phyloP scores from a whole-genome alignment of 1,284 basidiomycete genomes.

The Mycena citricolor region DNA sequence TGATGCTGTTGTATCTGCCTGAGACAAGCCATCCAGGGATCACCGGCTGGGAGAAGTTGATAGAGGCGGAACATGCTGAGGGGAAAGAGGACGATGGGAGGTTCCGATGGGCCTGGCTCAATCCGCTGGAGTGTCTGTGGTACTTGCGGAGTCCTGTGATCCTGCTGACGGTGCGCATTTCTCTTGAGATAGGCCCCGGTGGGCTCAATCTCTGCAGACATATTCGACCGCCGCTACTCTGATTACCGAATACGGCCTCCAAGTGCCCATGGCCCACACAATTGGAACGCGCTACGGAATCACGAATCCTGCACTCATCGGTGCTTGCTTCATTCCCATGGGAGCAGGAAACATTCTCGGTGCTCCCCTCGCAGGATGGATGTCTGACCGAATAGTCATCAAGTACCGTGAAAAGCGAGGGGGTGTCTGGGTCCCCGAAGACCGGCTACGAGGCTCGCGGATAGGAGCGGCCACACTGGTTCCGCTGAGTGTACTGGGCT shows the following conservation, averaged over 20 bases:
- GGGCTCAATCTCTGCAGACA: constrained; percentile 32
- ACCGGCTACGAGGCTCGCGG: constrained; percentile 37
- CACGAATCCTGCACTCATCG: constrained; percentile 54
- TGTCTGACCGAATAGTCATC: constrained; percentile 37
- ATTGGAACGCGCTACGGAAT: constrained; percentile 58
- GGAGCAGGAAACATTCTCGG: constrained; percentile 59
- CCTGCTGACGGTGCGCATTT: constrained; percentile 1
- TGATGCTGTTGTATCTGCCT: constrained; percentile 57
- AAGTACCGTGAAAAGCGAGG: constrained; percentile 37
- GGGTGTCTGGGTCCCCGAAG: constrained; percentile 41
- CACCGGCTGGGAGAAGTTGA: constrained; percentile 42
- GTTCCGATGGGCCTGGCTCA: constrained; percentile 25
- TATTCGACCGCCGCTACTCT: constrained; percentile 39
- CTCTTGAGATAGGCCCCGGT: background rate
- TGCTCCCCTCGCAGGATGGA: constrained; percentile 36
- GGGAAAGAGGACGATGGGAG: constrained; percentile 10
- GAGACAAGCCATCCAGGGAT: constrained; percentile 62
- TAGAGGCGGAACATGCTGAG: constrained; percentile 22
- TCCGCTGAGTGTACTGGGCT: constrained; percentile 30
- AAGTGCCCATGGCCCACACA: constrained; percentile 38
- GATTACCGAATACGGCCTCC: constrained; percentile 44
- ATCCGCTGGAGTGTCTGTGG: constrained; percentile 7
- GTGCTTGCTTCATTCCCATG: constrained; percentile 57
- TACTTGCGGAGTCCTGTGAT: constrained; percentile 9
- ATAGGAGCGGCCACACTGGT: constrained; percentile 32